Conservation (phyloP, 2,329 filamentous ascomycete genomes). For the Pseudogymnoascus sp. region DNA sequence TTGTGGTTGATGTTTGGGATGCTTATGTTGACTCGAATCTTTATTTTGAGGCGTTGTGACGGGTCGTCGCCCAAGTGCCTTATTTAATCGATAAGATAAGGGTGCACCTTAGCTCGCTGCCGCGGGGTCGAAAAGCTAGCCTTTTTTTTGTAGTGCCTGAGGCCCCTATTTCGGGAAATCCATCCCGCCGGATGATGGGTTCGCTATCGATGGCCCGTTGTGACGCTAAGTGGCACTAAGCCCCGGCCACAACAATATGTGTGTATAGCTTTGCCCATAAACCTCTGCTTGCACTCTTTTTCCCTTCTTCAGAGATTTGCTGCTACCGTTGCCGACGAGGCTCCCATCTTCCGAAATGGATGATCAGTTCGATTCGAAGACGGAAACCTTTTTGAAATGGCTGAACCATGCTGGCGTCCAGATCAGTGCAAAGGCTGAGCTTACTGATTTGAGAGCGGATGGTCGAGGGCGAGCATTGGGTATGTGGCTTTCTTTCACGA, state of each 20-base stretch:
- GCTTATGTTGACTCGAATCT: background rate
- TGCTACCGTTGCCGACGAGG: background rate
- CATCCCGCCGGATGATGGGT: background rate
- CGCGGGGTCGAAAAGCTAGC: background rate
- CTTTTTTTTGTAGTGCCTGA: background rate
- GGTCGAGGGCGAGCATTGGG: slow-evolving; percentile 55
- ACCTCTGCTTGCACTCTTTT: background rate
- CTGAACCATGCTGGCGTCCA: slow-evolving; percentile 43
- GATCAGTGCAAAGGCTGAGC: slow-evolving; percentile 48
- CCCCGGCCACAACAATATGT: slow-evolving; percentile 4
- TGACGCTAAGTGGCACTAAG: slow-evolving; percentile 7
- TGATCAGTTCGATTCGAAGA: slow-evolving; percentile 26
- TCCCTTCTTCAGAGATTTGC: background rate
- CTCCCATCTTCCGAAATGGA: background rate
- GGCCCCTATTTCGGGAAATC: background rate
- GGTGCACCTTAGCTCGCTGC: background rate
- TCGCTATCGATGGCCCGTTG: slow-evolving; percentile 2
- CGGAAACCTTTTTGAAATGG: slow-evolving; percentile 49
- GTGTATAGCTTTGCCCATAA: slow-evolving; percentile 6
- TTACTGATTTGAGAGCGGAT: slow-evolving; percentile 48
- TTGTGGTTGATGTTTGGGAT: background rate
- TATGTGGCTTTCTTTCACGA: slow-evolving; percentile 33
- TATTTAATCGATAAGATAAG: slow-evolving; percentile 8
- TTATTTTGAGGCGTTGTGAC: background rate
- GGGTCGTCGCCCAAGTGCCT: background rate